Base-by-base conservation (phyloP, 441 rosid species). In the Populus hybrid region DNA sequence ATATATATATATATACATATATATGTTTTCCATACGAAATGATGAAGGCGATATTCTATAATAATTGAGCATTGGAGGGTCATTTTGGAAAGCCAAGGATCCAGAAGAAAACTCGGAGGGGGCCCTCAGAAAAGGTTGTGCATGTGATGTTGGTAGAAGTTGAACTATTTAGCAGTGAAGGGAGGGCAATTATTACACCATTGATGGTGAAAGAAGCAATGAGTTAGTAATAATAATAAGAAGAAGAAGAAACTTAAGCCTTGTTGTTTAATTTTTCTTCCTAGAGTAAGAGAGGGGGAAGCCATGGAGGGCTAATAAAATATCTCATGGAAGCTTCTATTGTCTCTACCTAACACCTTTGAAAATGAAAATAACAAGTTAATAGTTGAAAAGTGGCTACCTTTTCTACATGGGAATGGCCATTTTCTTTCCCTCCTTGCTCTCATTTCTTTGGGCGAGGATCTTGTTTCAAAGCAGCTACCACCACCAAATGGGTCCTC, bases 281-380 rank as follows among this genome's bases (percentile, higher is more conserved):
- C 20, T 9, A 67, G 77, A 76, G 78, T 21, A 28, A 40, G n/a
- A 12, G 68, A 24, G 12, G 3, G 31, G 9, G 7, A 23, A 36
- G 45, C 33, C 1, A 23, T n/a, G 45, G 9, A 21, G 6, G 14
- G 20, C 9, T 23, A 24, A 45, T 61, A 65, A 78, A 77, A 83
- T 66, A 83, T 84, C 85, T 50, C n/a, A 64, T 80, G 87, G 92
- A 89, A 90, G 89, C 86, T 89, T 90, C 92, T 73, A 83, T 78
- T 74, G 84, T 63, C 82, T 76, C 84, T 64, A 90, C 93, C 91
- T 87, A 90, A 85, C 90, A 64, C 89, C 79, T 72, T 87, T 82
- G 84, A 84, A 81, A 88, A 69, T 11, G 9, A 70, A 28, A 10
- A 12, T 40, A 10, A 16, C 28, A 28, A 42, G 74, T 69, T 82